Evolutionary conservation across 1,284 basidiomycete species (phyloP), one percentile per base, ranked within the genome.

Genomic region (Melampsora americana): DNA sequence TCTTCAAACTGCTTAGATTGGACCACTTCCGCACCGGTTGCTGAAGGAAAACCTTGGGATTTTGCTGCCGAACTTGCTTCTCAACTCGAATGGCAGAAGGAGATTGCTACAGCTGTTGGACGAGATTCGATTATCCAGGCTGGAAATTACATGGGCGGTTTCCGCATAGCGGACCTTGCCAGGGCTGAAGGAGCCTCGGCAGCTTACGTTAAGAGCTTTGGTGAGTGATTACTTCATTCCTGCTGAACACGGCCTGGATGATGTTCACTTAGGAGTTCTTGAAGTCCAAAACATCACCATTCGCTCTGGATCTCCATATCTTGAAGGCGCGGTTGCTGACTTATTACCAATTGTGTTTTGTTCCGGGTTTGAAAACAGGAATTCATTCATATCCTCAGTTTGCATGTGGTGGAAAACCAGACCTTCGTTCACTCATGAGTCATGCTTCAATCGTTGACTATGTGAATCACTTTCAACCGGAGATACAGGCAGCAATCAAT

Each of bases 351-450:
- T 42, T 12, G 39, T 42, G 5, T 9, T 42, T 12, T 42, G 5
- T 12, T 42, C 53, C 1, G n/a, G n/a, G 26, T n/a, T 18, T 5
- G n/a, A 83, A 83, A 28, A 83, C 85, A 77, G 84, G 84, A 1
- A 81, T 84, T 12, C 85, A 86, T 78, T 85, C 84, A 2, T 85
- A 85, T 77, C 85, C 85, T 3, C 85, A 86, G 78, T 85, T 84
- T 16, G 85, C 85, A 4, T 85, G 85, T 78, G 39, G 39, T 42
- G 83, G 83, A 84, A n/a, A 84, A 7, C 83, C 85, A 1, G 82
- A 81, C 69, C 39, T 42, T 80, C 82, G 18, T 80, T 78, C 32
- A 9, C 80, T 86, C 26, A 85, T 85, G 84, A 84, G 82, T 73
- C 85, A 86, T 72, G 84, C 84, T 1, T 81, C 80, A 5, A 85